Base-by-base conservation (phyloP, 495 filamentous ascomycete species). In the Annulohypoxylon nitens region DNA sequence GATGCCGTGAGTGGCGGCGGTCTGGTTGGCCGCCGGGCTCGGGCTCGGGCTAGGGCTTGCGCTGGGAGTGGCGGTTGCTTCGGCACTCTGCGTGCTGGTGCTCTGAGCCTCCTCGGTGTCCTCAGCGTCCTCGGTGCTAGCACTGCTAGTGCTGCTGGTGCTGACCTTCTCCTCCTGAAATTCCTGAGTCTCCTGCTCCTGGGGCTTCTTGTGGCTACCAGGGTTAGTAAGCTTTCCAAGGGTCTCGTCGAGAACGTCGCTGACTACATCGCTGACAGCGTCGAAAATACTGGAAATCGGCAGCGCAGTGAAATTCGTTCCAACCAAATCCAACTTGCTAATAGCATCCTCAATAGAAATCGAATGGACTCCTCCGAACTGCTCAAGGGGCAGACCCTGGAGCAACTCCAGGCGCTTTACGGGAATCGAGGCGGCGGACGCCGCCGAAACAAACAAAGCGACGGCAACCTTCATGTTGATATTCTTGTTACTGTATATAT, bases 391-490 rank as follows among this genome's bases (percentile, higher is more conserved):
- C 1, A 75, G 66, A 23, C 77, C 77, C 34, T 73, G n/a, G n/a
- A 47, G 43, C 43, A 20, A 20, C 5, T 6, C 34, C 7, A 53
- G 64, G 20, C 61, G 64, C 47, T 58, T 23, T 16, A 33, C 34
- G 9, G 74, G 77, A 20, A 79, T 16, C 12, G 75, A 55, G 18
- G 75, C 72, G 67, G 77, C 77, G 6, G 77, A 71, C 43, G 69
- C 77, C 43, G 75, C 75, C 57, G 77, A 69, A 34, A 68, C 72
- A 58, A 74, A 77, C 59, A 79, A 64, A 67, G 68, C 77, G 30
- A 58, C 39, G 25, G 75, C 67, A 41, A 70, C 60, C 77, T 75
- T 79, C 77, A 79, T 79, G 60, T 53, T 77, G 51, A 64, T 53
- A 54, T 33, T 67, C 41, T 33, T 34, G 54, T 50, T 50, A 61